phyloP scores from a whole-genome alignment of 2,329 filamentous ascomycete species.

The Tolypocladium ophioglossoides region DNA sequence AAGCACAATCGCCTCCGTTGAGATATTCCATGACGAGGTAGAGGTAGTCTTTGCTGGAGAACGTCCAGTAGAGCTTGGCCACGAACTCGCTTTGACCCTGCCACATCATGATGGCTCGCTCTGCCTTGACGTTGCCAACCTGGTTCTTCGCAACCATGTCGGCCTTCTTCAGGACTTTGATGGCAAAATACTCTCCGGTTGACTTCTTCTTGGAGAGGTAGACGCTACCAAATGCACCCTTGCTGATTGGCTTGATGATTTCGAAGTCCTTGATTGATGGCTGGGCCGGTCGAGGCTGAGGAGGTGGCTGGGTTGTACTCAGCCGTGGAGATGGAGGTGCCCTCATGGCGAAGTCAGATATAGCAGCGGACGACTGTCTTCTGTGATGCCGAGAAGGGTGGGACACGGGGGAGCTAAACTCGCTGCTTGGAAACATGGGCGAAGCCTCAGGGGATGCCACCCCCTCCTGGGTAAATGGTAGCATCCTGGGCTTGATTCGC shows the following conservation, averaged over 20 bases:
- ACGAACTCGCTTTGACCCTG: slow-evolving; percentile 99
- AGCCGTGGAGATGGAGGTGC: slow-evolving; percentile 76
- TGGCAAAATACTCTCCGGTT: slow-evolving; percentile 95
- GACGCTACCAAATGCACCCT: slow-evolving; percentile 95
- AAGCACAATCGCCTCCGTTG: slow-evolving; percentile 94
- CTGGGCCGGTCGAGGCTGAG: slow-evolving; percentile 77
- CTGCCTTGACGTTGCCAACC: slow-evolving; percentile 96
- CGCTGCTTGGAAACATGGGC: slow-evolving; percentile 72
- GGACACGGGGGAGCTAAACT: slow-evolving; percentile 66
- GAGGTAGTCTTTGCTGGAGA: slow-evolving; percentile 97
- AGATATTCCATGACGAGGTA: slow-evolving; percentile 99
- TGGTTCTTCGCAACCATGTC: slow-evolving; percentile 99
- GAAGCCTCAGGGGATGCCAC: slow-evolving; percentile 81
- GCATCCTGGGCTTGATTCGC: slow-evolving; percentile 69
- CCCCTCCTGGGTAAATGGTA: slow-evolving; percentile 49
- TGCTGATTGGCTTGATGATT: slow-evolving; percentile 98
- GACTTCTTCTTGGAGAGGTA: slow-evolving; percentile 98
- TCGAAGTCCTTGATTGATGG: slow-evolving; percentile 99
- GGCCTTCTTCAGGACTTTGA: slow-evolving; percentile 98
- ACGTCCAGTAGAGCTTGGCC: slow-evolving; percentile 98
- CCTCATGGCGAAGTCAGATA: slow-evolving; percentile 56
- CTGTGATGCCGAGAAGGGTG: slow-evolving; percentile 59
- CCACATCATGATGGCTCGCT: slow-evolving; percentile 99
- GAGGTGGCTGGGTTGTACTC: slow-evolving; percentile 62
- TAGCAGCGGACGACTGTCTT: slow-evolving; percentile 81